Percentiles rank a stretch among this genome's conserved stretches.
Conservation (phyloP, 2,329 filamentous ascomycete species). For the Cladosporium velox region DNA sequence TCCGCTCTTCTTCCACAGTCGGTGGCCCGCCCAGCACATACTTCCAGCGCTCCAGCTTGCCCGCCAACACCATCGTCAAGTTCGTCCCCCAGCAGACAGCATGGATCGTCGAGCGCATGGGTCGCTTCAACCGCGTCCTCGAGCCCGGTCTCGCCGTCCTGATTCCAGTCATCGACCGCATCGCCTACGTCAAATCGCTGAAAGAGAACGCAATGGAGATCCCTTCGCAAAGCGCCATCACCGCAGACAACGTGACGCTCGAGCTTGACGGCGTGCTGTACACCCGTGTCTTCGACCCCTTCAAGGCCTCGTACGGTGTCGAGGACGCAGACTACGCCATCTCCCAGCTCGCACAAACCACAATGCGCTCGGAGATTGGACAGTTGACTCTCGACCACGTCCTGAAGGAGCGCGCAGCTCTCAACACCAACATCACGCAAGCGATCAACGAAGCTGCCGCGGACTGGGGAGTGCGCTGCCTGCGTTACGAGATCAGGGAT, state of each 20-base stretch:
- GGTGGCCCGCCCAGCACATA: slow-evolving; percentile 38
- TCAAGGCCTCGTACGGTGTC: slow-evolving; percentile 97
- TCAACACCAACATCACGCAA: slow-evolving; percentile 98
- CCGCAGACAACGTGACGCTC: slow-evolving; percentile 95
- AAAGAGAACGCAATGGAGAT: slow-evolving; percentile 98
- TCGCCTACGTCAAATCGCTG: slow-evolving; percentile 95
- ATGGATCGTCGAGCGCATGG: slow-evolving; percentile 99
- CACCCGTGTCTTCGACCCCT: slow-evolving; percentile 94
- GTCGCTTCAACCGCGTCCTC: slow-evolving; percentile 90
- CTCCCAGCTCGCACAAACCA: slow-evolving; percentile 94
- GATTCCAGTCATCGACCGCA: slow-evolving; percentile 87
- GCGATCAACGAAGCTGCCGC: slow-evolving; percentile 98
- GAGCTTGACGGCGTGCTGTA: slow-evolving; percentile 95
- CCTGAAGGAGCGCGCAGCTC: slow-evolving; percentile 89
- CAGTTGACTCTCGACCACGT: slow-evolving; percentile 96
- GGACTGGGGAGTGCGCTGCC: slow-evolving; percentile 93
- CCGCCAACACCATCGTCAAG: slow-evolving; percentile 90
- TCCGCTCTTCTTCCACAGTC: slow-evolving; percentile 32
- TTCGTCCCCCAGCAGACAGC: slow-evolving; percentile 99
- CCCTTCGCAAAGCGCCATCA: slow-evolving; percentile 95
- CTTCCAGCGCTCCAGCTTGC: slow-evolving; percentile 60
- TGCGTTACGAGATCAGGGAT: slow-evolving; percentile 96
- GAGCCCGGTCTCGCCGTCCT: slow-evolving; percentile 88
- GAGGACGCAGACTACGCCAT: slow-evolving; percentile 99
- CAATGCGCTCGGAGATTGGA: slow-evolving; percentile 97